Evolutionary conservation across 2,329 filamentous ascomycete species (phyloP).

Genomic region (Mycosphaerella arachidis): DNA sequence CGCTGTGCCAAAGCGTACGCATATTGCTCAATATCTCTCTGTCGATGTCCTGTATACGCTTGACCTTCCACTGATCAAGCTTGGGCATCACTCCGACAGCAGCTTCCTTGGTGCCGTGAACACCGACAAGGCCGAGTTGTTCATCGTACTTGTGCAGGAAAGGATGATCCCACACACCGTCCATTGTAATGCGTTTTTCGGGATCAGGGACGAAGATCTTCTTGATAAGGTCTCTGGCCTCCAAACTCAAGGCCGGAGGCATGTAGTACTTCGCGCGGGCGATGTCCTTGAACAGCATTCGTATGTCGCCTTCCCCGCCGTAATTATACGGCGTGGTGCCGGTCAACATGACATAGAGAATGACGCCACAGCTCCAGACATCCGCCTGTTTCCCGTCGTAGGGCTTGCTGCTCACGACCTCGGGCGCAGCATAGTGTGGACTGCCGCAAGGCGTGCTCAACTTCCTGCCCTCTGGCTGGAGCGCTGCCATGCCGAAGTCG

Average conservation of each 20-base stretch:
- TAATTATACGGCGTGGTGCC: slow-evolving; percentile 74
- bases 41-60: slow-evolving; percentile 66
- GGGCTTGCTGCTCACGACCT: slow-evolving; percentile 70
- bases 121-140: slow-evolving; percentile 63
- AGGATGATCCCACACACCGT: slow-evolving; percentile 80
- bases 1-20: slow-evolving; percentile 85
- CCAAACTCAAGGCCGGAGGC: slow-evolving; percentile 52
- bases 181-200: slow-evolving; percentile 70
- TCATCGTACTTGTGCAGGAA: slow-evolving; percentile 76
- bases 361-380: slow-evolving; percentile 90
- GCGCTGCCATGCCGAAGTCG: slow-evolving; percentile 95
- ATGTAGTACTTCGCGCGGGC: slow-evolving; percentile 47
- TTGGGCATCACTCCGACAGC: slow-evolving; percentile 52
- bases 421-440: slow-evolving; percentile 92
- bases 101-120: slow-evolving; percentile 46
- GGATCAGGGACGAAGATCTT: slow-evolving; percentile 77
- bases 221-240: slow-evolving; percentile 72
- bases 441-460: slow-evolving; percentile 91
- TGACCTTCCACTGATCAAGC: slow-evolving; percentile 59
- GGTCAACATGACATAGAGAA: slow-evolving; percentile 81
- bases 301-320: slow-evolving; percentile 59
- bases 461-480: slow-evolving; percentile 74
- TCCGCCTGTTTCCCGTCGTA: slow-evolving; percentile 86
- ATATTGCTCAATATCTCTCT: slow-evolving; percentile 78
- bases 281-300: slow-evolving; percentile 58